Conservation (phyloP, 257 asterid species). For the Solanum bukasovii region DNA sequence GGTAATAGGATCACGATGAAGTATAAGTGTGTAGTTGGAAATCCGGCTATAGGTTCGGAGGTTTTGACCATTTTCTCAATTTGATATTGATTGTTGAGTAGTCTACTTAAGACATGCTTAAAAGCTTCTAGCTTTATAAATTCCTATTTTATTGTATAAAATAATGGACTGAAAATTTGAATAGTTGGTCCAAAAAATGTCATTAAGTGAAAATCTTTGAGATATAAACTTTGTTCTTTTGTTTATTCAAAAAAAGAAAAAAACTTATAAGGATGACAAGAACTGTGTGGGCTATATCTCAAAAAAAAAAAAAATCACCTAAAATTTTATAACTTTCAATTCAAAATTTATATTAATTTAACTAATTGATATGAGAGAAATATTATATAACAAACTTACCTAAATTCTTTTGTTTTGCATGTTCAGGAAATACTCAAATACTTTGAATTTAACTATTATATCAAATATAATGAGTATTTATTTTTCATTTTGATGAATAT, state of each 20-base stretch:
- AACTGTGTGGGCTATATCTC: neutral
- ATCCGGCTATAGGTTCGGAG: rapidly evolving
- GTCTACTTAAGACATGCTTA: neutral
- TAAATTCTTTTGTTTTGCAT: neutral
- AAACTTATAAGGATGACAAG: neutral
- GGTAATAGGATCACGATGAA: too few species aligned
- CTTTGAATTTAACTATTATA: neutral
- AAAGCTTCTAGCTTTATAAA: neutral
- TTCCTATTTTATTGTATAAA: neutral
- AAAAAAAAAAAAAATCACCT: neutral
- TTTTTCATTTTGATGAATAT: neutral
- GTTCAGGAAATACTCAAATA: neutral
- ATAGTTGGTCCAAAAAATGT: neutral
- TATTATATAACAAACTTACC: neutral
- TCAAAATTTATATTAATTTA: neutral
- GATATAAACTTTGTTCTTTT: neutral
- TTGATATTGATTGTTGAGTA: neutral
- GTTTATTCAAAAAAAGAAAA: neutral
- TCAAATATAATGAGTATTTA: neutral
- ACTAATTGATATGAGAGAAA: neutral
- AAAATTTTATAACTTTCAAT: neutral
- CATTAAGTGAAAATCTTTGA: neutral
- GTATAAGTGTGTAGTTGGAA: too few species aligned
- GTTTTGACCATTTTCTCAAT: too few species aligned
- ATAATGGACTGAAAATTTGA: neutral